These are phyloP conservation scores for Aspergillus incahuasiensis DNA, from an alignment of 495 filamentous ascomycete species.

Conservation along the genomic window DNA sequence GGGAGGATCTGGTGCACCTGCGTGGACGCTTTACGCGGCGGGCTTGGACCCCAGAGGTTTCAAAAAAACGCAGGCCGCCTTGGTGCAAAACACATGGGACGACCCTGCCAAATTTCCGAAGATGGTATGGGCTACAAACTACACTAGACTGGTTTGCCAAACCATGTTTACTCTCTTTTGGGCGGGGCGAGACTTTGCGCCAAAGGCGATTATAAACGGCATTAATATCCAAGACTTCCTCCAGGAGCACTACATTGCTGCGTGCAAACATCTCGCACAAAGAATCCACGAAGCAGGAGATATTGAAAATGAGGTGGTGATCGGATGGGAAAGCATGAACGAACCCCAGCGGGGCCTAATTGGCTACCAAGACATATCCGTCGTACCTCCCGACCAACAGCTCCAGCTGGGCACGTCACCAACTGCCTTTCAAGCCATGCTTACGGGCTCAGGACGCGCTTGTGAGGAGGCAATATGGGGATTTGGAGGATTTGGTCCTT, in stretches of 20 bases:
- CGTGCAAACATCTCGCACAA: conserved; percentile 72
- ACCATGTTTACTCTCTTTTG: conserved; percentile 95
- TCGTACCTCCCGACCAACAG: conserved; percentile 82
- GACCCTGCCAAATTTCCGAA: conserved; percentile 85
- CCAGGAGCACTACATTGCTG: conserved; percentile 78
- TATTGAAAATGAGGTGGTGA: conserved; percentile 79
- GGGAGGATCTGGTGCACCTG: conserved; percentile 90
- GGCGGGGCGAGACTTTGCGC: conserved; percentile 87
- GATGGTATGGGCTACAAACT: conserved; percentile 99
- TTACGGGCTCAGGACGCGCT: conserved; percentile 82
- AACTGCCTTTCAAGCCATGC: conserved; percentile 89
- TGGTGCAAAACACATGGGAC: conserved; percentile 94
- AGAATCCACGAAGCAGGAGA: conserved; percentile 88
- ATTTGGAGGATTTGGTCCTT: conserved; percentile 87
- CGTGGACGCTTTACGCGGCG: conserved; percentile 96
- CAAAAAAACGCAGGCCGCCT: conserved; percentile 79
- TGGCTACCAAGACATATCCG: conserved; percentile 76
- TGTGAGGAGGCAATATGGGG: conserved; percentile 89
- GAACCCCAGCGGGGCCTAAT: conserved; percentile 90
- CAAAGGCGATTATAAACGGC: conserved; percentile 91
- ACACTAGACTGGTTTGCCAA: conserved; percentile 78
- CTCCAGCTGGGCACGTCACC: conserved; percentile 90
- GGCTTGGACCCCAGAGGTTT: conserved; percentile 84
- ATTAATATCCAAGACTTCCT: conserved; percentile 96
- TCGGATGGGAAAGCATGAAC: conserved; percentile 94